Evolutionary conservation across 768 basidiomycete genomes (phyloP), one percentile per base, ranked within the genome.

Genomic region (Rhizopogon sp.): DNA sequence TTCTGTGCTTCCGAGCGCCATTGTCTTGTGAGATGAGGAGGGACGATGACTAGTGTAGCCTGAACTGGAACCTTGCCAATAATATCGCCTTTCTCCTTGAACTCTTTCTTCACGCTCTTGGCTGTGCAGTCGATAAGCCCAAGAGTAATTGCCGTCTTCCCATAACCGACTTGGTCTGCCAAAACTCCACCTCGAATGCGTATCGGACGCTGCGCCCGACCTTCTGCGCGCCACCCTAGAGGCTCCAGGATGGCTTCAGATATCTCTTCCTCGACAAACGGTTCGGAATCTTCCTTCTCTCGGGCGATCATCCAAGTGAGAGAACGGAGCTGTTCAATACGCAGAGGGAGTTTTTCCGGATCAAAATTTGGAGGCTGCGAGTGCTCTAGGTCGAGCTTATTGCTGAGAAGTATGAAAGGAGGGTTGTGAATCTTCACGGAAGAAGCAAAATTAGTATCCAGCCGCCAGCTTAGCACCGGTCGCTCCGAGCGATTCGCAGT

Each of bases 111-210:
- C 47, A 87, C 81, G 16, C 70, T 70, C 60, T 81, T 78, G 17
- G 74, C 71, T 20, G 84, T 77, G 64, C 86, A 85, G 63, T 93
- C 89, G 58, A 97, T 87, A 56, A 98, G 78, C 17, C 88, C 94
- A 29, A 98, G 79, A 2, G 92, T 93, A 60, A 97, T 95, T 20
- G 93, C 94, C 0, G 95, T 98, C 74, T 98, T 98, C 16, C 95
- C 95, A 64, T 98, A 98, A 50, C 95, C 95, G 57, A 98, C 95
- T 73, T 95, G 88, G 63, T 98, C 95, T 11, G 94, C 94, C 43
- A 97, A 82, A 46, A 97, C 94, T 10, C 95, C 94, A 16, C 95
- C 94, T 53, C 90, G 80, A 41, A 97, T 73, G 56, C 72, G 78
- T 50, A 91, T 79, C 0, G 87, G 81, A 35, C 93, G 74, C 60